Evolutionary conservation across 352 stramenopile species (phyloP).

Genomic region (Pythium guiyangense): DNA sequence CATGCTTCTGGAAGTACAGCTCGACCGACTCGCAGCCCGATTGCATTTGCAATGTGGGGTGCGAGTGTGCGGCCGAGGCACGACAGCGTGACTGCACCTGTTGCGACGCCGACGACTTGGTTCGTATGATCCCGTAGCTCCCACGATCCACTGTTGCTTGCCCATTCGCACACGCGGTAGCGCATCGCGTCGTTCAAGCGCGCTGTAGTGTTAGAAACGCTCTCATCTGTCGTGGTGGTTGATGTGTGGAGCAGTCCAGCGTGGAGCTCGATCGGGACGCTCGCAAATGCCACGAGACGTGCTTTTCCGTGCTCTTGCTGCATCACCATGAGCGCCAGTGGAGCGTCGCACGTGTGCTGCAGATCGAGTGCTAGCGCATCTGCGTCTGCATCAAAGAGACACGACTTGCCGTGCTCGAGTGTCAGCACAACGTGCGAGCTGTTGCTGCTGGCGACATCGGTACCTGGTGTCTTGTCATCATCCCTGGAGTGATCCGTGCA

Average conservation of each 20-base stretch:
- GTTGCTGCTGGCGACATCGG: too few relatives aligned
- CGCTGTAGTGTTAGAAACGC: not conserved
- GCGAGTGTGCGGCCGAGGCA: slow-evolving; percentile 38
- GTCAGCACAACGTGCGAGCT: slow-evolving; percentile 6
- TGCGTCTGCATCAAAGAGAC: slow-evolving; percentile 39
- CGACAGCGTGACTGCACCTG: slow-evolving; percentile 30
- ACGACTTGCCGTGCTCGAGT: slow-evolving; percentile 37
- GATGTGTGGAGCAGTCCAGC: slow-evolving; percentile 12
- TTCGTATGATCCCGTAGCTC: slow-evolving; percentile 27
- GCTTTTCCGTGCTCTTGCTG: slow-evolving; percentile 24
- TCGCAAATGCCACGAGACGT: slow-evolving; percentile 29
- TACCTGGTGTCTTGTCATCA: too few relatives aligned
- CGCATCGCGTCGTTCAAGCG: slow-evolving; percentile 6
- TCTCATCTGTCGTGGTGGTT: not conserved
- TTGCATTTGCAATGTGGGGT: slow-evolving; percentile 22
- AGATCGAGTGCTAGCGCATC: slow-evolving; percentile 22
- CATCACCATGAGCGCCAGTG: slow-evolving; percentile 34
- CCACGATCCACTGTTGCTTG: slow-evolving; percentile 26
- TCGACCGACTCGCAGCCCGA: slow-evolving; percentile 26
- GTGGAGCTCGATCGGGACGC: slow-evolving; percentile 25
- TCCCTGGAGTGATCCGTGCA: not conserved
- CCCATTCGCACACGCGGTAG: slow-evolving; percentile 41
- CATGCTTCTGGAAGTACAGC: too few relatives aligned
- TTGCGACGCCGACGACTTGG: slow-evolving; percentile 15
- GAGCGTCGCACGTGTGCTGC: slow-evolving; percentile 16